Conservation (phyloP, 1,284 basidiomycete genomes). For the Leccinum pachyderme region DNA sequence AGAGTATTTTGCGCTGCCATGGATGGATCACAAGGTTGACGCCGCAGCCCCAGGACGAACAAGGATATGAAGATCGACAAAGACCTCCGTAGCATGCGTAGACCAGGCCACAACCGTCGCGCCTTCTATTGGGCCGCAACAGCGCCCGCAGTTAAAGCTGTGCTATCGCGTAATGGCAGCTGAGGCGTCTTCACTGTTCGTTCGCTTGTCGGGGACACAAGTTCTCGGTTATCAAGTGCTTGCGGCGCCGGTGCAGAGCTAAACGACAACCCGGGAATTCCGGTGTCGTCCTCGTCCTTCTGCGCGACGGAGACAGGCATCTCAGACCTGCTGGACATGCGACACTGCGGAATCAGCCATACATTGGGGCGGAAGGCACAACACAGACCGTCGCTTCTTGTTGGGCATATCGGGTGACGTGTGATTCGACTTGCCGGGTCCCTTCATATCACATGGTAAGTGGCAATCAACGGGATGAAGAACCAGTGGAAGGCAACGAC, state of each 20-base stretch:
- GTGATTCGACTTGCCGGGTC: constrained; percentile 58
- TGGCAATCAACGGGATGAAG: constrained; percentile 18
- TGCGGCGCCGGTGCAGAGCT: constrained; percentile 28
- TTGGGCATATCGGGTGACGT: constrained; percentile 70
- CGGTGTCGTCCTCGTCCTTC: constrained; percentile 40
- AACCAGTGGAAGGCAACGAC: constrained; percentile 12
- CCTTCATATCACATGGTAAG: constrained; percentile 42
- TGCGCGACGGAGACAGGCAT: constrained; percentile 32
- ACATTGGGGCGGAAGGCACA: constrained; percentile 18
- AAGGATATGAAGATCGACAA: background rate
- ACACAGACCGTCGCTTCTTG: constrained; percentile 63
- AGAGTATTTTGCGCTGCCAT: constrained; percentile 16
- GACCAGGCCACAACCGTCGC: background rate
- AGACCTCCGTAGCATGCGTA: background rate
- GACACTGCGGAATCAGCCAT: constrained; percentile 24
- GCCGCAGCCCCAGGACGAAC: constrained; percentile 3
- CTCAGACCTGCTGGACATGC: constrained; percentile 40
- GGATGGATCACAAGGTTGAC: constrained; percentile 1
- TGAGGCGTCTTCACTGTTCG: constrained; percentile 58
- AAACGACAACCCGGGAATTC: constrained; percentile 37
- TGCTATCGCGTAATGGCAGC: constrained; percentile 62
- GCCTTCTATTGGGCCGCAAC: constrained; percentile 48
- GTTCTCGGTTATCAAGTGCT: constrained; percentile 39
- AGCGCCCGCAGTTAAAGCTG: constrained; percentile 53
- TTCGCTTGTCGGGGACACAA: constrained; percentile 41